These are phyloP conservation scores for Aspergillus heteromorphus DNA, from an alignment of 495 filamentous ascomycete genomes.

Conservation along the genomic window DNA sequence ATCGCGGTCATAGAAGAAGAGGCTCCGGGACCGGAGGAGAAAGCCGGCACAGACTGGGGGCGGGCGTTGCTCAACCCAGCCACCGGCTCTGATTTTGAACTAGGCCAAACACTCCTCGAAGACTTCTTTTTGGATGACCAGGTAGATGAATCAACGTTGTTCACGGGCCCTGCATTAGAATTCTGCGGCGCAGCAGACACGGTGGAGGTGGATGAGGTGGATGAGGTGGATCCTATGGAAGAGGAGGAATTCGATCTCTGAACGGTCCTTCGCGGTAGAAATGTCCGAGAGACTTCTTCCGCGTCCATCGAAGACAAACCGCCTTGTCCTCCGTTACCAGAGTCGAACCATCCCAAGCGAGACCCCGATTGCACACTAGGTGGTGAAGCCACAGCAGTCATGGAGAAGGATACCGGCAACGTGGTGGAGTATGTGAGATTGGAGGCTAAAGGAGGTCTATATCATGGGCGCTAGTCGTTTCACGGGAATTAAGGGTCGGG, in stretches of 20 bases:
- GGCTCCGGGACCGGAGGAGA: slow-evolving; percentile 62
- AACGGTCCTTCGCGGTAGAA: slow-evolving; percentile 77
- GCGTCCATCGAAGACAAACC: slow-evolving; percentile 73
- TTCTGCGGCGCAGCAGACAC: slow-evolving; percentile 38
- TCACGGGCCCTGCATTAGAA: slow-evolving; percentile 43
- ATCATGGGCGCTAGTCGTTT: slow-evolving; percentile 17
- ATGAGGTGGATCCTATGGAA: slow-evolving; percentile 64
- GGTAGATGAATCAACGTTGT: slow-evolving; percentile 42
- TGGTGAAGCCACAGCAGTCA: slow-evolving; percentile 96
- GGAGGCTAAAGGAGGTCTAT: slow-evolving; percentile 7
- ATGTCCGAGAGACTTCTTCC: slow-evolving; percentile 84
- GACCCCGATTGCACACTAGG: slow-evolving; percentile 77
- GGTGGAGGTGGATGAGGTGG: slow-evolving; percentile 43
- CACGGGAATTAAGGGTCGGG: slow-evolving; percentile 10
- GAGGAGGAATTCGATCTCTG: slow-evolving; percentile 87
- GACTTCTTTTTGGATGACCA: slow-evolving; percentile 63
- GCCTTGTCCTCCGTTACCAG: slow-evolving; percentile 69
- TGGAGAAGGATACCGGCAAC: slow-evolving; percentile 47
- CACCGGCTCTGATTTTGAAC: slow-evolving; percentile 61
- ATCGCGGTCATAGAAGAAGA: slow-evolving; percentile 65
- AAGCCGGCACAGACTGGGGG: slow-evolving; percentile 55
- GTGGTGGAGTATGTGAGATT: too few species aligned
- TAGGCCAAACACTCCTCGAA: slow-evolving; percentile 66
- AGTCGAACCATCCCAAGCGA: slow-evolving; percentile 53
- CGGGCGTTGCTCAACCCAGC: slow-evolving; percentile 57